A percentile compares a stretch with the other conserved stretches of the same genome.
Evolutionary conservation across 768 basidiomycete genomes (phyloP).

Genomic region (Mrakia hoshinonis): DNA sequence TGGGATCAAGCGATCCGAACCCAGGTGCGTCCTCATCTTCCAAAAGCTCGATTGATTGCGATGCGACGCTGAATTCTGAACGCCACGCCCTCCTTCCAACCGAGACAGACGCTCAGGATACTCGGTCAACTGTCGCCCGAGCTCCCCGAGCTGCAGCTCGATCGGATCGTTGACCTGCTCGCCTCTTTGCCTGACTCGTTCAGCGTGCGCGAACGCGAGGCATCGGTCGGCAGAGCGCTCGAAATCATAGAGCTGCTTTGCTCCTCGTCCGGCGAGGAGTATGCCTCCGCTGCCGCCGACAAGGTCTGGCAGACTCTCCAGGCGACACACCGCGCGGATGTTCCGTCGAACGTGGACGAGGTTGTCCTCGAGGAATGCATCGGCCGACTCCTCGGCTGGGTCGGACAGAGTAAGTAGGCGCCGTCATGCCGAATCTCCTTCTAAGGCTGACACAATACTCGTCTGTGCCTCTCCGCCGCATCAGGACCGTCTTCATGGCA

Average conservation of each 20-base stretch:
- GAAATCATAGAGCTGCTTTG: background rate
- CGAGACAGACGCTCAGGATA: background rate
- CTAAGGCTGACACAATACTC: background rate
- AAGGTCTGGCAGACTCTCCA: background rate
- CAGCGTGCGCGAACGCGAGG: background rate
- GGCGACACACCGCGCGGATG: background rate
- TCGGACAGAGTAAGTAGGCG: background rate
- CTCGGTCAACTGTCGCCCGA: background rate
- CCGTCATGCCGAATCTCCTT: background rate
- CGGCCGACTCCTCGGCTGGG: background rate
- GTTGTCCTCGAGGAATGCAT: background rate
- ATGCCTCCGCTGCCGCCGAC: background rate
- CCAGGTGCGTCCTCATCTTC: conserved; percentile 4
- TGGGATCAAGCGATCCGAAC: conserved; percentile 8
- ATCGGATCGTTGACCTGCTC: background rate
- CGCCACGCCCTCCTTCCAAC: background rate
- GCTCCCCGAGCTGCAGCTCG: conserved; percentile 15
- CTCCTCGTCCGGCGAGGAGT: background rate
- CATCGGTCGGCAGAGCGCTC: background rate
- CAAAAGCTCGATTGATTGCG: no score
- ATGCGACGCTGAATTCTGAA: background rate
- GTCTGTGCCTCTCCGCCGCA: background rate
- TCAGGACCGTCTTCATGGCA: background rate
- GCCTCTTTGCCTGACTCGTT: background rate
- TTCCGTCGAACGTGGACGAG: background rate